Conservation (phyloP, 2,329 filamentous ascomycete genomes). For the Alternaria triticina region DNA sequence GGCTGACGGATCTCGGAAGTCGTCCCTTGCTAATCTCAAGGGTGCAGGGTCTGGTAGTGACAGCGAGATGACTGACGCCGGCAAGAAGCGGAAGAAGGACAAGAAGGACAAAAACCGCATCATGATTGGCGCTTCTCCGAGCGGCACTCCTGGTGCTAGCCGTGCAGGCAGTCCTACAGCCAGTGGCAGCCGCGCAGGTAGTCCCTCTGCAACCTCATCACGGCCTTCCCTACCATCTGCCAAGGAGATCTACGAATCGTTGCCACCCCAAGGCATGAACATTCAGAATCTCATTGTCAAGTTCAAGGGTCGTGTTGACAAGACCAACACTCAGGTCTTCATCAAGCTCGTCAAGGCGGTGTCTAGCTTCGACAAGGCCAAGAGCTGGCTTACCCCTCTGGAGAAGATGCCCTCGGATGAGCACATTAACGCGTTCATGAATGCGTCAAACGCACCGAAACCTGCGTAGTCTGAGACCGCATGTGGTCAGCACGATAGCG, state of each 20-base stretch:
- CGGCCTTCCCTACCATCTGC: slow-evolving; percentile 48
- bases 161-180: slow-evolving; percentile 54
- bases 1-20: slow-evolving; percentile 34
- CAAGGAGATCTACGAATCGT: slow-evolving; percentile 53
- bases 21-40: slow-evolving; percentile 27
- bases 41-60: slow-evolving; percentile 71
- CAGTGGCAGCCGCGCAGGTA: slow-evolving; percentile 40
- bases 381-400: slow-evolving; percentile 39
- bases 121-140: slow-evolving; percentile 61
- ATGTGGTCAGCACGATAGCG: background rate
- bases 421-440: slow-evolving; percentile 31
- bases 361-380: slow-evolving; percentile 38
- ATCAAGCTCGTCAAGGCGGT: slow-evolving; percentile 54
- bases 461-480: slow-evolving; percentile 3
- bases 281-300: slow-evolving; percentile 49
- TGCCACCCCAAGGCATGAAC: slow-evolving; percentile 53
- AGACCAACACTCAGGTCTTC: slow-evolving; percentile 47
- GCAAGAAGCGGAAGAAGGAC: slow-evolving; percentile 64
- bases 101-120: slow-evolving; percentile 66
- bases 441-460: slow-evolving; percentile 14
- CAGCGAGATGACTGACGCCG: slow-evolving; percentile 72
- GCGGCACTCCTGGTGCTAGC: slow-evolving; percentile 67
- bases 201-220: slow-evolving; percentile 28
- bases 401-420: slow-evolving; percentile 40
- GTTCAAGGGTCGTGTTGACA: slow-evolving; percentile 52